These are phyloP conservation scores for Akanthomyces uredinophilus DNA, from an alignment of 2,329 filamentous ascomycete species.

Conservation along the genomic window DNA sequence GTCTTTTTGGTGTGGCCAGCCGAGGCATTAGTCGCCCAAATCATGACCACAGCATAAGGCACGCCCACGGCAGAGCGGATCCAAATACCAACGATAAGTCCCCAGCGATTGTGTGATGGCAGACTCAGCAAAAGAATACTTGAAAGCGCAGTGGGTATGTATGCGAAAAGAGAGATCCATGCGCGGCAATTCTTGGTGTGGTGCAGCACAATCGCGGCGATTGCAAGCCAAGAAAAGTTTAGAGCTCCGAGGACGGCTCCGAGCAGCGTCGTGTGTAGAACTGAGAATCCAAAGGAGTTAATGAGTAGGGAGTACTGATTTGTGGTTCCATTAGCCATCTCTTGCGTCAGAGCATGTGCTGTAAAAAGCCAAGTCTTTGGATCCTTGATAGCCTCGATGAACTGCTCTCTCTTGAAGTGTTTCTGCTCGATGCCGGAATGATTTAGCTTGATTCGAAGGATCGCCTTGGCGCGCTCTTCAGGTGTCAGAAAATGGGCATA, in stretches of 20 bases:
- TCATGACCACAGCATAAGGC: slow-evolving; percentile 19
- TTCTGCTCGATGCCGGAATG: slow-evolving; percentile 32
- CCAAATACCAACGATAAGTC: slow-evolving; percentile 18
- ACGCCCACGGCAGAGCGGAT: slow-evolving; percentile 16
- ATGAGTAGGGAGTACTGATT: slow-evolving; percentile 39
- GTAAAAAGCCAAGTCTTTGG: slow-evolving; percentile 28
- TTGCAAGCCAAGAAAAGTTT: slow-evolving; percentile 12
- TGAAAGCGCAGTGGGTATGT: slow-evolving; percentile 15
- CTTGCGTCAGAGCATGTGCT: slow-evolving; percentile 27
- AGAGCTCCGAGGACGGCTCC: slow-evolving; percentile 14
- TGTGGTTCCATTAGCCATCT: slow-evolving; percentile 34
- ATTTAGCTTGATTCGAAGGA: slow-evolving; percentile 27
- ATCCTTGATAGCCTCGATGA: slow-evolving; percentile 26
- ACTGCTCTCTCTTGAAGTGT: slow-evolving; percentile 28
- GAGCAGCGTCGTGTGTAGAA: slow-evolving; percentile 29
- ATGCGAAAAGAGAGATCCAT: slow-evolving; percentile 17
- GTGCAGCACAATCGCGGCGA: slow-evolving; percentile 10
- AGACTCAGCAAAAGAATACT: slow-evolving; percentile 16
- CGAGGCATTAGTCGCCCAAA: slow-evolving; percentile 18
- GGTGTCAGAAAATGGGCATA: slow-evolving; percentile 22
- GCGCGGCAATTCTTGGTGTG: slow-evolving; percentile 14
- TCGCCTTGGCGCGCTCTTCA: slow-evolving; percentile 25
- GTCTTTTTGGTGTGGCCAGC: slow-evolving; percentile 39
- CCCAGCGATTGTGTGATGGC: slow-evolving; percentile 17
- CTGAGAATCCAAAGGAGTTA: slow-evolving; percentile 39